phyloP scores from a whole-genome alignment of 208 protist species.

The Leishmania aethiopica region DNA sequence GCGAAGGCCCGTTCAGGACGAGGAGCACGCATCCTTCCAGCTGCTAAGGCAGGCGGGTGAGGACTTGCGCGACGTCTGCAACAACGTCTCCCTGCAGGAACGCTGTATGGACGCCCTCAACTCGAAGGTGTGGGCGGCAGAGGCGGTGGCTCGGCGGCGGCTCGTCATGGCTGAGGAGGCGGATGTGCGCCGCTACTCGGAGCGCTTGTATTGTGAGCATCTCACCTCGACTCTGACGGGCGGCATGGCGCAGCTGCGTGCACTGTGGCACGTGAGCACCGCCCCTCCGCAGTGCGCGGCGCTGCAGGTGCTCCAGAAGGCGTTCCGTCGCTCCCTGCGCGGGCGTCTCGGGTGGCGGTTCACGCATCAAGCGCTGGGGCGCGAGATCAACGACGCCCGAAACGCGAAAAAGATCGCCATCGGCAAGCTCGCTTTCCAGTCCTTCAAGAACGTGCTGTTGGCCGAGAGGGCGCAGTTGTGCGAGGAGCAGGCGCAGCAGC shows the following conservation, averaged over 20 bases:
- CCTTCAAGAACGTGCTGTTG: conserved; percentile 40
- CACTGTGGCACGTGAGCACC: conserved; percentile 27
- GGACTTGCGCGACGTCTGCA: conserved; percentile 1
- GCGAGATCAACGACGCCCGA: conserved; percentile 49
- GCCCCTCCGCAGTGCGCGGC: conserved; percentile 16
- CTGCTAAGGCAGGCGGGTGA: conserved; percentile 1
- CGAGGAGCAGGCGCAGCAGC: conserved; percentile 37
- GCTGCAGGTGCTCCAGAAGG: conserved; percentile 51
- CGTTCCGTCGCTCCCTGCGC: conserved; percentile 38
- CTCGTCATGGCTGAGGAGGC: not conserved
- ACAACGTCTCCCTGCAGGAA: not conserved
- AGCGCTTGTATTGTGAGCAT: not conserved
- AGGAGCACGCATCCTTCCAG: conserved; percentile 16
- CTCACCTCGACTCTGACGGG: not conserved
- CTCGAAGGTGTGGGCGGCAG: not conserved
- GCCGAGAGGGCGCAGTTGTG: conserved; percentile 38
- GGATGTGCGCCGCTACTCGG: conserved; percentile 4
- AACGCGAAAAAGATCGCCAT: conserved; percentile 39
- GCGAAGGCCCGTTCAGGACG: conserved; percentile 18
- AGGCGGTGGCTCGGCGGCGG: conserved; percentile 15
- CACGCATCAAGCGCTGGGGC: conserved; percentile 55
- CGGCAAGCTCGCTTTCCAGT: conserved; percentile 31
- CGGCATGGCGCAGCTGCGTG: conserved; percentile 3
- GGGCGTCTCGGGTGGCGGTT: conserved; percentile 60
- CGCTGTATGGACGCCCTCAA: conserved; percentile 1